Percentiles rank a stretch among this genome's conserved stretches.
phyloP scores from a whole-genome alignment of 192 early-diverging fungal genomes.

The Ambispora gerdemannii region DNA sequence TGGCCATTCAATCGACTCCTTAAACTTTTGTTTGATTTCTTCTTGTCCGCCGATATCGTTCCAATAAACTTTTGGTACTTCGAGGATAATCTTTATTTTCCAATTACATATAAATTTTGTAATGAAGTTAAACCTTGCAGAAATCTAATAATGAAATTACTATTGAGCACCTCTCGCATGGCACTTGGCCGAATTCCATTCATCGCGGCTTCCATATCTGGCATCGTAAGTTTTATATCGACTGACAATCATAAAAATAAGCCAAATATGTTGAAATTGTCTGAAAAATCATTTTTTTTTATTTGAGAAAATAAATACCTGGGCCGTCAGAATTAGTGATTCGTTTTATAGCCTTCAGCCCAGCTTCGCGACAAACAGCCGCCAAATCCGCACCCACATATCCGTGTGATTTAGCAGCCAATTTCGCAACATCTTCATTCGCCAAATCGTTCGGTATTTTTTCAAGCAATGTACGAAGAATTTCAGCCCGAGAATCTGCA shows the following conservation, averaged over 20 bases:
- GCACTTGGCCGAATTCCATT: slow-evolving; percentile 68
- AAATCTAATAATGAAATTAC: not conserved
- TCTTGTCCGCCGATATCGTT: slow-evolving; percentile 91
- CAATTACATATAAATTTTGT: not conserved
- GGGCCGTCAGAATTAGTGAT: not conserved
- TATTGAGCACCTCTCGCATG: slow-evolving; percentile 71
- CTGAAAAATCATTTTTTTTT: no score
- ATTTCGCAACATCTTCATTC: slow-evolving; percentile 46
- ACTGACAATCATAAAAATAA: not conserved
- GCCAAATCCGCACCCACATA: slow-evolving; percentile 98
- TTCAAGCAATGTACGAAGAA: slow-evolving; percentile 66
- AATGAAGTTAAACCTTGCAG: not conserved
- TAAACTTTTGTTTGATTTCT: slow-evolving; percentile 84
- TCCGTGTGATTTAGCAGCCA: slow-evolving; percentile 78
- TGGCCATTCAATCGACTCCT: slow-evolving; percentile 98
- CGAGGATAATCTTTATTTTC: slow-evolving; percentile 64
- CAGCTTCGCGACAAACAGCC: slow-evolving; percentile 83
- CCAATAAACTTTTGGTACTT: slow-evolving; percentile 94
- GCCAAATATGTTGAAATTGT: not conserved
- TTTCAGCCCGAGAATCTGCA: slow-evolving; percentile 60
- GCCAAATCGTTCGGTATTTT: slow-evolving; percentile 68
- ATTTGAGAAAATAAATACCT: not conserved
- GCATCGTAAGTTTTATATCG: slow-evolving; percentile 44
- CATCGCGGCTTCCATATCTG: slow-evolving; percentile 61
- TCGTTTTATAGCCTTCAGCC: slow-evolving; percentile 70